Percentiles rank a stretch among this genome's conserved stretches.
Conservation (phyloP, 257 asterid genomes). For the Nicotiana sylvestris region DNA sequence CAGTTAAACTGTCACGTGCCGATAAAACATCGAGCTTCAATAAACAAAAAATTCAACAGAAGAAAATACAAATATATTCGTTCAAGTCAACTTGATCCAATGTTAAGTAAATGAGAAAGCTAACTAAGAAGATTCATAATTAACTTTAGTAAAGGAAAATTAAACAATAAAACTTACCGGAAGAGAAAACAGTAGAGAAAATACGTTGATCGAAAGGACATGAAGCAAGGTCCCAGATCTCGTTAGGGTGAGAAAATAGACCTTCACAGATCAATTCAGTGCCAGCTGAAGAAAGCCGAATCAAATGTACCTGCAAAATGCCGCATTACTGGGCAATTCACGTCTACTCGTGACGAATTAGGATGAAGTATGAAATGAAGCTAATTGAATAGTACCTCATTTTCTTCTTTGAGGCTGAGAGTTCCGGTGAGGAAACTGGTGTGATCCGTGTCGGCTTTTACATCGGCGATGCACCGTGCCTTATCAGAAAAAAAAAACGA, state of each 20-base stretch:
- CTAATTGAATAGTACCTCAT: slow-evolving; percentile 48
- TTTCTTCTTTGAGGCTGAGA: slow-evolving; percentile 95
- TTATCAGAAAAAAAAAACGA: slow-evolving; percentile 18
- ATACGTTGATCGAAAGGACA: slow-evolving; percentile 93
- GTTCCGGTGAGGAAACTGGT: slow-evolving; percentile 89
- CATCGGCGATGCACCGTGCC: slow-evolving; percentile 98
- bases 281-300: slow-evolving; percentile 71
- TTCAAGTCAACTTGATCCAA: too few relatives aligned
- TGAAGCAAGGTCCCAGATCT: slow-evolving; percentile 94
- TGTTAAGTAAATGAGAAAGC: too few relatives aligned
- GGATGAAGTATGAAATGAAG: neutral
- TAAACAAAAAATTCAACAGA: too few relatives aligned
- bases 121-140: too few relatives aligned
- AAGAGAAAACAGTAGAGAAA: slow-evolving; percentile 85
- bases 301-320: slow-evolving; percentile 73
- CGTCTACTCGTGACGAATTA: neutral
- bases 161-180: slow-evolving; percentile 38
- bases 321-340: slow-evolving; percentile 11
- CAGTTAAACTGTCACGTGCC: too few relatives aligned
- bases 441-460: slow-evolving; percentile 95
- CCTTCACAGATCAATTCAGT: slow-evolving; percentile 92
- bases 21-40: too few relatives aligned
- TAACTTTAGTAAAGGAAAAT: too few relatives aligned
- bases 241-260: slow-evolving; percentile 84
- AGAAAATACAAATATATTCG: too few relatives aligned